These are phyloP conservation scores for Coemansia sp. DNA, from an alignment of 192 early-diverging fungal genomes.

Conservation along the genomic window DNA sequence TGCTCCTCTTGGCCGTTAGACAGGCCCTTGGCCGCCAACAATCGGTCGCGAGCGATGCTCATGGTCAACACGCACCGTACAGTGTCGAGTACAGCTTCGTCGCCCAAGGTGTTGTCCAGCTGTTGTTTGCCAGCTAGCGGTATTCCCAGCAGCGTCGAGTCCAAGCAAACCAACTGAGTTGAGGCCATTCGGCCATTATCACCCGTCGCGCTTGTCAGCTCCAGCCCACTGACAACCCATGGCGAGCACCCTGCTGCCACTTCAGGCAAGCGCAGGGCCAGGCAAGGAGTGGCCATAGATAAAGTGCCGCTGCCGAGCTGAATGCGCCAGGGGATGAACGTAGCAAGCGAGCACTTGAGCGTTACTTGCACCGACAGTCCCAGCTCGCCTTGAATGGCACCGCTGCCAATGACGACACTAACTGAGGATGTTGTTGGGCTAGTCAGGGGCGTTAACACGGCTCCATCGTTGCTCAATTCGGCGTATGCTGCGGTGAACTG, in stretches of 20 bases:
- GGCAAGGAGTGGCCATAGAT: neutral
- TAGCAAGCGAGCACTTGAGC: constrained; percentile 10
- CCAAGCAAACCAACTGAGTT: neutral
- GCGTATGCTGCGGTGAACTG: neutral
- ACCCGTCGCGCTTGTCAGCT: neutral
- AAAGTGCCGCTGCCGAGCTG: neutral
- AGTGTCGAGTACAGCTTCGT: neutral
- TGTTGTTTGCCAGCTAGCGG: neutral
- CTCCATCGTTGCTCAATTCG: constrained; percentile 1
- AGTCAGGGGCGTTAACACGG: neutral
- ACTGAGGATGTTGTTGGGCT: neutral
- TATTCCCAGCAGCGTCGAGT: neutral
- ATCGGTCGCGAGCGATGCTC: neutral
- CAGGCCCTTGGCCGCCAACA: neutral
- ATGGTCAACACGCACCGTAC: neutral
- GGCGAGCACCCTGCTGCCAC: neutral
- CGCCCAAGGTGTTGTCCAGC: neutral
- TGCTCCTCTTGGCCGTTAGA: neutral
- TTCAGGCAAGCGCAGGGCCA: neutral
- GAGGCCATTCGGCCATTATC: neutral
- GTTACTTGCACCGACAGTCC: neutral
- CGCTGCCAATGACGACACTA: neutral
- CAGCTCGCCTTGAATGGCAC: neutral
- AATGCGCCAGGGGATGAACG: constrained; percentile 12
- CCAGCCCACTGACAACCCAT: constrained; percentile 1